Evolutionary conservation across 768 basidiomycete species (phyloP), one percentile per base, ranked within the genome.

Genomic region (Boletus subparvulus): DNA sequence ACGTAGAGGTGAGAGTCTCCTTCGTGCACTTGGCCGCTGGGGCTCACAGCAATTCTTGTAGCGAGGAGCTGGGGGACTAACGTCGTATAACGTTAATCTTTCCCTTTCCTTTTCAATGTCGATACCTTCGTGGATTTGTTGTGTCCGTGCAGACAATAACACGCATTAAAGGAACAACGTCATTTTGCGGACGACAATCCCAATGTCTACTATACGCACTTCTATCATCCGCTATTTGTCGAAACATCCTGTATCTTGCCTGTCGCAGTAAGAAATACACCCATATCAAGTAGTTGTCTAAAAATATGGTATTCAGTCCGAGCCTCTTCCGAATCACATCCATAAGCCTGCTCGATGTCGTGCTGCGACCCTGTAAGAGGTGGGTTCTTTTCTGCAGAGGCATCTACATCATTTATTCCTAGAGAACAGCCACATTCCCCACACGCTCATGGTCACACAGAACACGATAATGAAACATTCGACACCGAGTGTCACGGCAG

Each of bases 391-490:
- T 41, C 47, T 30, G 21, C 17, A 26, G 46, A n/a, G 11, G 6
- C 3, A 36, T 49, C 41, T n/a, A 1, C 47, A 3, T 45, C 28
- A 6, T 42, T 44, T 8, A 2, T 40, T 37, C 37, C 17, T 32
- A 4, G 19, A 39, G 26, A 60, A 60, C 28, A 24, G 13, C 16
- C 42, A 14, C 50, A 62, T 58, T 33, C 58, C 54, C 12, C 9
- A 4, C 21, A 44, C 10, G 8, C 50, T 24, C 37, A 58, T 52
- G 14, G 30, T 2, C 12, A 3, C 37, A 13, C 55, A 26, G 5
- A 43, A 21, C 11, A 61, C 16, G 17, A 63, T 48, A 14, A 65
- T 40, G 16, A 45, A 12, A 35, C 32, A 60, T 41, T 56, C 59
- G 19, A 50, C 35, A 8, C 59, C 40, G 11, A 63, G 54, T 7